Base-by-base conservation (phyloP, 2,329 filamentous ascomycete species). In the Epichloe amarillans region DNA sequence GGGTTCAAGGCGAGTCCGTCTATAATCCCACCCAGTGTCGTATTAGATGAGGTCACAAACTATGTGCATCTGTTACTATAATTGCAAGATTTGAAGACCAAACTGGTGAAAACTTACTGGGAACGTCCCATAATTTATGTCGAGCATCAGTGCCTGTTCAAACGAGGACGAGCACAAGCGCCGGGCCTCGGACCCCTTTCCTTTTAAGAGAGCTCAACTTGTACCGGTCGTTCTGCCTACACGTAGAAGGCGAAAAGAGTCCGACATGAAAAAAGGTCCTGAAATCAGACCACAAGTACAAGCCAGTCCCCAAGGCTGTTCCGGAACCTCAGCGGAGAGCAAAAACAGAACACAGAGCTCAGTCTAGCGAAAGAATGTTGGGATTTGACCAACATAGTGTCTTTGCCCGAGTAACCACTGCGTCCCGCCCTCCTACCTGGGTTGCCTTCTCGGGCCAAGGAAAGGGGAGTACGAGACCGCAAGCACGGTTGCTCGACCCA, bases 131-230 rank as follows among this genome's bases (percentile, higher is more conserved):
- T 76, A 76, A 61, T 78, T 77, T 52, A 85, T 72, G 61, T 86
- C 82, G 50, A 86, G 69, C 80, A 86, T 83, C 48, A 84, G 69
- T 5, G 70, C 68, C 55, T 65, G 49, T 53, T 54, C 19, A 56
- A 56, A 44, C 26, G 35, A 38, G 55, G 51, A 55, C 49, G 51
- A 59, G 53, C 53, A 53, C 54, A 43, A 54, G 53, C 49, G 44
- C 53, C 50, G 33, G 53, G 52, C 50, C 53, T 51, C 55, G 54
- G 36, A 52, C 42, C 51, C 51, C 52, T 49, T 57, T 58, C 48
- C 54, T 52, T 26, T 26, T 26, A 23, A 23, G 23, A 23, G 7
- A 26, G 7, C 23, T 26, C 23, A 26, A 26, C 23, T 26, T 26
- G 23, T 26, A 26, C 23, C 23, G 6, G 23, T 26, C 23, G 23